phyloP scores from a whole-genome alignment of 306 rosid species.

The Quercus glauca region DNA sequence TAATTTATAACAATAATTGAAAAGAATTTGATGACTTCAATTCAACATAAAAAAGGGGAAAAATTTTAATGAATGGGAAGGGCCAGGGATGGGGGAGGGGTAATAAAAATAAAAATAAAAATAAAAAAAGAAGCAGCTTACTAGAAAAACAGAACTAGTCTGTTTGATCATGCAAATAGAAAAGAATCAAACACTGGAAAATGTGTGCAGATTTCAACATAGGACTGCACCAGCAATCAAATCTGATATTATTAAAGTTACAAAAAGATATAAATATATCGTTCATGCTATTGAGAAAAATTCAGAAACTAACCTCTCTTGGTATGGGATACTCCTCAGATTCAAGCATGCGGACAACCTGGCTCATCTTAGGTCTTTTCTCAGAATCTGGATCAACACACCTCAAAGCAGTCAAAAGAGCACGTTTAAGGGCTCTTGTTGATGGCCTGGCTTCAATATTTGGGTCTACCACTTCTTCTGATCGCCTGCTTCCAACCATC shows the following conservation, averaged over 20 bases:
- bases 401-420: conserved; percentile 85
- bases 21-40: neutral
- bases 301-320: conserved; percentile 63
- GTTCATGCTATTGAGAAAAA: neutral
- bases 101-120: neutral
- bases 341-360: conserved; percentile 92
- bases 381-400: conserved; percentile 93
- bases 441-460: conserved; percentile 79
- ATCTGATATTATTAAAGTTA: neutral
- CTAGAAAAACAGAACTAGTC: neutral
- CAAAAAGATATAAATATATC: neutral
- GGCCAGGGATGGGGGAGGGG: neutral
- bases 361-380: conserved; percentile 94
- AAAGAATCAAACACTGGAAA: neutral
- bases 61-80: neutral
- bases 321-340: conserved; percentile 83
- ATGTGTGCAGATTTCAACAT: neutral
- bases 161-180: neutral
- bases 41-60: neutral
- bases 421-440: conserved; percentile 79
- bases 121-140: neutral
- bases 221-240: neutral
- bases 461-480: conserved; percentile 90
- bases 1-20: neutral
- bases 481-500: conserved; percentile 91